These are phyloP conservation scores for Takashimella tepidaria DNA, from an alignment of 1,284 basidiomycete species.

Conservation along the genomic window DNA sequence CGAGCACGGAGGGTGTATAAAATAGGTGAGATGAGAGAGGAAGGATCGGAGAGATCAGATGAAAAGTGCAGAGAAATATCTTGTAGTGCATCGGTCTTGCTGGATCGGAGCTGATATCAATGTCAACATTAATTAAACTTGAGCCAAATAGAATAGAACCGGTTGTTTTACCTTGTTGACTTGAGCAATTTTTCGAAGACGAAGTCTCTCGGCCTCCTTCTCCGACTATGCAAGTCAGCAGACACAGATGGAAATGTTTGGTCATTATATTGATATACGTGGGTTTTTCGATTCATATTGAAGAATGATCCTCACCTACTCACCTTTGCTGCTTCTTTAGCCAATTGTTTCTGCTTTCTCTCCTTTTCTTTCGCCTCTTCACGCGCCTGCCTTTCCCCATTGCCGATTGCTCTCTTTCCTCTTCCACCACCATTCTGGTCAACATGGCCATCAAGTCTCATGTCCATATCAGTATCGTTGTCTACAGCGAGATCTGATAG, in stretches of 20 bases:
- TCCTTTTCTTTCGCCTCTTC: conserved; percentile 21
- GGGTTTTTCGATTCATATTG: too few relatives aligned
- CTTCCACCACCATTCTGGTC: conserved; percentile 1
- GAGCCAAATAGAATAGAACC: too few relatives aligned
- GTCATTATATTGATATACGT: too few relatives aligned
- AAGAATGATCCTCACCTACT: too few relatives aligned
- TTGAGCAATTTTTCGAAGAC: conserved; percentile 34
- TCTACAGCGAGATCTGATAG: neutral
- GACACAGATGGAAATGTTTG: too few relatives aligned
- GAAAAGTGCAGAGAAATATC: conserved; percentile 44
- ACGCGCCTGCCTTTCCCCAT: neutral
- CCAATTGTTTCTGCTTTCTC: conserved; percentile 27
- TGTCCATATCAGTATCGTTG: neutral
- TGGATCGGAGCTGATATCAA: conserved; percentile 40
- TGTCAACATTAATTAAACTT: too few relatives aligned
- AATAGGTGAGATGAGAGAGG: conserved; percentile 37
- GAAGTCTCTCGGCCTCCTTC: conserved; percentile 38
- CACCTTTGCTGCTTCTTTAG: conserved; percentile 33
- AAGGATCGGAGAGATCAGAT: conserved; percentile 29
- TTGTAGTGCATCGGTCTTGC: conserved; percentile 41
- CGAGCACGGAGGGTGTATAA: conserved; percentile 36
- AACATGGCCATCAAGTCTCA: neutral
- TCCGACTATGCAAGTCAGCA: conserved; percentile 17
- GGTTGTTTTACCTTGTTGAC: conserved; percentile 27
- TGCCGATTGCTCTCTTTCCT: conserved; percentile 8